Base-by-base conservation (phyloP, 345 rosid genomes). In the Citrus australasica region DNA sequence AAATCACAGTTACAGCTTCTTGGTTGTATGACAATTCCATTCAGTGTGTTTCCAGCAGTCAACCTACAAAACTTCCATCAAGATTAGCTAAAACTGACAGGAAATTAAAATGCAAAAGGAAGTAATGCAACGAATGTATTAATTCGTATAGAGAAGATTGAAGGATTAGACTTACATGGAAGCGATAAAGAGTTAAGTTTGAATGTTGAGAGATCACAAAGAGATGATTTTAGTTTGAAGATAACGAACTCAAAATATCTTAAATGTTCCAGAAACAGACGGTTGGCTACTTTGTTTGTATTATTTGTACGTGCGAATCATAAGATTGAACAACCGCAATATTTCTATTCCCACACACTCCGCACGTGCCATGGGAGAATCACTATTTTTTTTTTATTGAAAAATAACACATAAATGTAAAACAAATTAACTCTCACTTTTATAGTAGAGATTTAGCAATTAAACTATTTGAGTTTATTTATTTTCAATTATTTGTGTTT, bases 1-100 rank as follows among this genome's bases (percentile, higher is more conserved):
- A 82, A 76, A 42, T 75, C 64, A 51, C 78, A 75, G 27, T 69
- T 83, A 59, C 55, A 67, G 78, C 86, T 73, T 77, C 74, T 73
- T 40, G 82, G 82, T 55, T 79, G 86, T 48, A 87, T 78, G 73
- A 72, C 77, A 65, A 84, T 79, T 46, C 70, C 58, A 76, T 60
- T 86, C 79, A 85, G 81, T 42, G 85, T 42, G 86, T 79, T 81
- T 79, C 84, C 86, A 78, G 75, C 78, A 67, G 80, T 80, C 82
- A 88, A 81, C 93, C 96, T 92, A 76, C 69, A 83, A 62, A 72
- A 30, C 9, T n/a, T 71, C 27, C 69, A 65, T 67, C 63, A 32
- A 62, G 21, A 75, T 42, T 63, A 28, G n/a, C 9, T 17, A 53
- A 53, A 53, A 53, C 22, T 5, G 22, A 17, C 58, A 53, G 22